Percentiles rank a stretch among this genome's conserved stretches.
These are phyloP conservation scores for Xylariaceae sp. DNA, from an alignment of 2,329 filamentous ascomycete genomes.

Conservation along the genomic window DNA sequence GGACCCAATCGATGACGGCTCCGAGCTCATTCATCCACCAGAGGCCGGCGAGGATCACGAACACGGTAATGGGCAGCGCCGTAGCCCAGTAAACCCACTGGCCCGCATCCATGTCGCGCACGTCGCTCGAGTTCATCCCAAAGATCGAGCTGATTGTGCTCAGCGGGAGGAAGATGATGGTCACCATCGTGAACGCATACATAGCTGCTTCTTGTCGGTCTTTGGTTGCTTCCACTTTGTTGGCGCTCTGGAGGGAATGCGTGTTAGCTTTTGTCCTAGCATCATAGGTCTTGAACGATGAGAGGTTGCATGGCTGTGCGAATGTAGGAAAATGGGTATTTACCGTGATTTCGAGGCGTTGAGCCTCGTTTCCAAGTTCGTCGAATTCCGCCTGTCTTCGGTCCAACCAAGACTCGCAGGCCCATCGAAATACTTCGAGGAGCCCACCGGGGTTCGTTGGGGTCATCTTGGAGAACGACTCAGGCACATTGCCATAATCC, in stretches of 20 bases:
- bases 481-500: too few species aligned
- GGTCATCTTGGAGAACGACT: too few species aligned
- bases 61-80: slow-evolving; percentile 41
- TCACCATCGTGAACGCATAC: slow-evolving; percentile 36
- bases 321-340: too few species aligned
- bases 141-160: slow-evolving; percentile 33
- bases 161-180: slow-evolving; percentile 35
- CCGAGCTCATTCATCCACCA: slow-evolving; percentile 22
- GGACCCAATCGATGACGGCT: slow-evolving; percentile 14
- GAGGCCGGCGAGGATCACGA: slow-evolving; percentile 22
- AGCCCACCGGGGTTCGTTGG: too few species aligned
- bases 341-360: too few species aligned
- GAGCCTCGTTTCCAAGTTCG: too few species aligned
- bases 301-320: too few species aligned
- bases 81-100: slow-evolving; percentile 49
- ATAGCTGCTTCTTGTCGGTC: slow-evolving; percentile 21
- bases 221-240: slow-evolving; percentile 17
- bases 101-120: slow-evolving; percentile 42
- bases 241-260: slow-evolving; percentile 10
- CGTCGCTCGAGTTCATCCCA: slow-evolving; percentile 49
- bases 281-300: too few species aligned
- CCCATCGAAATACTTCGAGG: too few species aligned
- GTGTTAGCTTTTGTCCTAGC: too few species aligned
- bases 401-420: too few species aligned
- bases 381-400: too few species aligned